These are phyloP conservation scores for Thermothelomyces thermophilus DNA, from an alignment of 2,329 filamentous ascomycete species.

Conservation along the genomic window DNA sequence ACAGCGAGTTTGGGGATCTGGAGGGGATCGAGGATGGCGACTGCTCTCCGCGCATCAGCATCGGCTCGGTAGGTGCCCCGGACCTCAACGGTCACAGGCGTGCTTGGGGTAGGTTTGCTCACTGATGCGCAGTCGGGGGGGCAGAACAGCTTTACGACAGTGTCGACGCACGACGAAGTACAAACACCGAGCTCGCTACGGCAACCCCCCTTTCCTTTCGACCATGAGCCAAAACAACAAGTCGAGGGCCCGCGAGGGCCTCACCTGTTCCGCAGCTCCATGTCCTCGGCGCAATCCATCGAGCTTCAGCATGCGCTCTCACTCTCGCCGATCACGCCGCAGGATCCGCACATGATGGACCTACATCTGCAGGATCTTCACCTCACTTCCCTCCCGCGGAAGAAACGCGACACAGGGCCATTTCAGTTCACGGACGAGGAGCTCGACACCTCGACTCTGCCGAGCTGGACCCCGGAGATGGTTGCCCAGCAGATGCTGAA, in stretches of 20 bases:
- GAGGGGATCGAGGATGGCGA: conserved; percentile 46
- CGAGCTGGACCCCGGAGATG: conserved; percentile 65
- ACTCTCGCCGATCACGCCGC: conserved; percentile 68
- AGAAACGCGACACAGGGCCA: conserved; percentile 41
- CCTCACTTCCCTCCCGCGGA: conserved; percentile 33
- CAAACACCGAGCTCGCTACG: conserved; percentile 66
- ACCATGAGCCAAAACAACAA: conserved; percentile 51
- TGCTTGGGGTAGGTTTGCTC: conserved; percentile 16
- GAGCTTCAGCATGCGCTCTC: conserved; percentile 53
- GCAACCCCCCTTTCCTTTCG: conserved; percentile 55
- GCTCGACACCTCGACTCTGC: conserved; percentile 53
- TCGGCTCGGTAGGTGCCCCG: conserved; percentile 59
- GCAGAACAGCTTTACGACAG: conserved; percentile 73
- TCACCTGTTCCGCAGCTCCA: conserved; percentile 74
- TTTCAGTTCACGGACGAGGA: conserved; percentile 51
- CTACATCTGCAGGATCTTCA: conserved; percentile 34
- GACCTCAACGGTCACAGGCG: background rate
- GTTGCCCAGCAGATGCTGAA: conserved; percentile 84
- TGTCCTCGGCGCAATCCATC: conserved; percentile 45
- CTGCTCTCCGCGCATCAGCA: conserved; percentile 59
- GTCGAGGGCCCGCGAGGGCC: conserved; percentile 78
- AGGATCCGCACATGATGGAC: conserved; percentile 40
- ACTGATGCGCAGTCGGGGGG: conserved; percentile 41
- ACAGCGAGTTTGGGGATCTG: conserved; percentile 52
- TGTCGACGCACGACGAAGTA: conserved; percentile 80